Evolutionary conservation across 495 filamentous ascomycete species (phyloP), one percentile per base, ranked within the genome.

Genomic region (Podospora didyma): DNA sequence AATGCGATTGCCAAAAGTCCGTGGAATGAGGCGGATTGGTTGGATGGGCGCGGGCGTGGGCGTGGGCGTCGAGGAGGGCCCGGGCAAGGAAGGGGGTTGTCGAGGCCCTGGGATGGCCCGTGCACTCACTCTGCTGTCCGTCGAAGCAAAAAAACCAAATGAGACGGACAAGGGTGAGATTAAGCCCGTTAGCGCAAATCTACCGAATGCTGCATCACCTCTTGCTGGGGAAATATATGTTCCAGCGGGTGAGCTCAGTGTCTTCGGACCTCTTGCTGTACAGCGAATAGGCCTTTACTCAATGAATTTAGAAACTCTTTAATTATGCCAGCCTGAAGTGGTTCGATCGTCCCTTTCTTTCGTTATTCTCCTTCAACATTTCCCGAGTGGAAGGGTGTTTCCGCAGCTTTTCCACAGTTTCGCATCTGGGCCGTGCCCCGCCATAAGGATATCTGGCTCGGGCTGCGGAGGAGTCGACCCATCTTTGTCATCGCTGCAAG

Each of bases 121-220:
- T 68, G 66, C 63, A 24, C 31, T 17, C 19, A 6, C 22, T 21
- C 41, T 47, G 9, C 44, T 45, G 23, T 7, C 26, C 19, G 19
- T 20, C 42, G 1, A 17, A 14, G 56, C 51, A 26, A 23, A 26
- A 57, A 64, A 65, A 65, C 63, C 57, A 68, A 68, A 66, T 68
- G 66, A 66, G 61, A 60, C 58, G 50, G 46, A 56, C 60, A 57
- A 53, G 51, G 46, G 63, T 63, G 63, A 66, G 58, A 62, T 47
- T 58, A 54, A 57, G 44, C 58, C 56, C 57, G 60, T 42, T 63
- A 62, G 37, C 49, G 57, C 49, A 53, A 60, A 42, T 16, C 39
- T 14, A 14, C 39, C 39, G 39, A 42, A 17, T 10, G n/a, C 14
- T 42, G 45, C 20, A 47, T 47, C n/a, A n/a, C n/a, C n/a, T n/a